phyloP scores from a whole-genome alignment of 495 filamentous ascomycete species.

The Penicillium ochrochloron region DNA sequence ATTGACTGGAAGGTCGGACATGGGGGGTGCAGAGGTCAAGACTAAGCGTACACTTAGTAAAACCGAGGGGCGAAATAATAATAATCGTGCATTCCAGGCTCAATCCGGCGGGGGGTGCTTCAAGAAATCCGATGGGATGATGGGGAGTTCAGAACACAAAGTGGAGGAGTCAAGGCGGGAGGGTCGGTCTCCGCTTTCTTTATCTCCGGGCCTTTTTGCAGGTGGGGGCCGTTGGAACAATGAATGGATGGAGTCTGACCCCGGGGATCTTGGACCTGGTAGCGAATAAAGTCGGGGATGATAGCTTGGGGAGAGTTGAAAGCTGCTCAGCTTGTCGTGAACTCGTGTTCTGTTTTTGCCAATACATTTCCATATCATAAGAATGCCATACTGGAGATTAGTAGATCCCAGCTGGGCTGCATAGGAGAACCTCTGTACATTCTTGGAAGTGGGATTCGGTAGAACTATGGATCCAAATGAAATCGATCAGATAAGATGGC shows the following conservation, averaged over 20 bases:
- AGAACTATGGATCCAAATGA: not conserved
- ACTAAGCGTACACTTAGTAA: not conserved
- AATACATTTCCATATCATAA: too few relatives aligned
- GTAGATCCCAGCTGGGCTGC: not conserved
- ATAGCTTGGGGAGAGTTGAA: too few relatives aligned
- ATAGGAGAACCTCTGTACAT: not conserved
- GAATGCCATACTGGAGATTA: not conserved
- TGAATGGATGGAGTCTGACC: not conserved
- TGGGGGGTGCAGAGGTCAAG: not conserved
- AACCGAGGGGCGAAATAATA: not conserved
- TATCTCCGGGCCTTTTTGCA: conserved; percentile 3
- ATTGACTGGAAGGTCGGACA: conserved; percentile 18
- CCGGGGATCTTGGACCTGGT: not conserved
- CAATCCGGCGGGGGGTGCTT: not conserved
- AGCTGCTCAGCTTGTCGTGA: too few relatives aligned
- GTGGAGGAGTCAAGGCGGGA: conserved; percentile 1
- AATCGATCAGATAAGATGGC: not conserved
- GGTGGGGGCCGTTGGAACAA: not conserved
- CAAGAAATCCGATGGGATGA: conserved; percentile 5
- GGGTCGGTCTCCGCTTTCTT: conserved; percentile 9
- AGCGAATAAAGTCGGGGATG: too few relatives aligned
- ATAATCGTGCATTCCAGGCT: conserved; percentile 1
- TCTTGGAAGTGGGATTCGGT: too few relatives aligned
- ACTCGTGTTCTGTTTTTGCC: too few relatives aligned
- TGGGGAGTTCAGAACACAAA: not conserved